phyloP scores from a whole-genome alignment of 1,139 yeast genomes.

The Yamadazyma dushanensis region DNA sequence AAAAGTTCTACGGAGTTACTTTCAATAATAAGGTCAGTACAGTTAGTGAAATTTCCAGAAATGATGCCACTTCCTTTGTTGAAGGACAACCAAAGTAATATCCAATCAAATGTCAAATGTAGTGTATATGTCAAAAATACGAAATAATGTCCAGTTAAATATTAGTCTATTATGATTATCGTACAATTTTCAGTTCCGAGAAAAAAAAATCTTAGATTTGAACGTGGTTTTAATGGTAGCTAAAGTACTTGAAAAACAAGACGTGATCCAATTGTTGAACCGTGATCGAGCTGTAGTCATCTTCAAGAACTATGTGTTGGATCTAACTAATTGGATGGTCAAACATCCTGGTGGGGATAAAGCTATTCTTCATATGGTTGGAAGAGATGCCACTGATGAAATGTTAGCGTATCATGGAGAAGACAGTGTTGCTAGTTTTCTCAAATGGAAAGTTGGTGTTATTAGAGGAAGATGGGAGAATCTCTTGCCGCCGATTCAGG shows the following conservation, averaged over 20 bases:
- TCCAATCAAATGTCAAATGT: background rate
- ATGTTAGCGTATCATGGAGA: conserved; percentile 78
- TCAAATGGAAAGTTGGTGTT: conserved; percentile 60
- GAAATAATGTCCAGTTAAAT: background rate
- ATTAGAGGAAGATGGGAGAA: conserved; percentile 69
- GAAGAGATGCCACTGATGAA: conserved; percentile 89
- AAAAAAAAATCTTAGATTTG: too few species aligned
- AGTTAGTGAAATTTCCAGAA: conserved; percentile 66
- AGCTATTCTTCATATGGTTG: conserved; percentile 80
- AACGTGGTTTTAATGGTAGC: background rate
- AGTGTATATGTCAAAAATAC: background rate
- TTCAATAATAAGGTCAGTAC: conserved; percentile 82
- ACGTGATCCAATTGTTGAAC: conserved; percentile 52
- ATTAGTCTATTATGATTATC: background rate
- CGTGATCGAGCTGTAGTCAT: conserved; percentile 72
- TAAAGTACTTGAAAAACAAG: conserved; percentile 16
- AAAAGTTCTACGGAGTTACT: conserved; percentile 84
- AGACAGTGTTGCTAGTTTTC: conserved; percentile 53
- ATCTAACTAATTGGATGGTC: conserved; percentile 68
- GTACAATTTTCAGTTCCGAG: conserved; percentile 1
- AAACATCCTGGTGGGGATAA: conserved; percentile 89
- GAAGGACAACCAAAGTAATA: conserved; percentile 43
- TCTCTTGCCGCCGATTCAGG: conserved; percentile 85
- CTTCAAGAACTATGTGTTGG: conserved; percentile 58
- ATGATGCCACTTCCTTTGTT: conserved; percentile 78